These are phyloP conservation scores for Leucosporidium yakuticum DNA, from an alignment of 768 basidiomycete genomes.

Conservation along the genomic window DNA sequence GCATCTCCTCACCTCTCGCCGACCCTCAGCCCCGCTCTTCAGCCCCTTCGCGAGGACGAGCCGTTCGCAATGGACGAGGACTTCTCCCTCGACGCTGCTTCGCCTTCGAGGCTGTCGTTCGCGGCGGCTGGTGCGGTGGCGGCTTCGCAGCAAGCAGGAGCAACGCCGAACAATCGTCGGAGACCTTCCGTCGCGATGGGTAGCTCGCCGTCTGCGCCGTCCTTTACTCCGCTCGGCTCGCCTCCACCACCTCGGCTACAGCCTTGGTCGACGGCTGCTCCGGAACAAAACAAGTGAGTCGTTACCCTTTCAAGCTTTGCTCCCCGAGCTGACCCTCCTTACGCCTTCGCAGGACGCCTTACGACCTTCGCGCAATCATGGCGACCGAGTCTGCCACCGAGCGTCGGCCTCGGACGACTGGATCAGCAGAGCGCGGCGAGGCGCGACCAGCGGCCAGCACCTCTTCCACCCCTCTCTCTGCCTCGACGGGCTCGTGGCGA, in stretches of 20 bases:
- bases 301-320: too few relatives aligned
- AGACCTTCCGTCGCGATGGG: conserved; percentile 1
- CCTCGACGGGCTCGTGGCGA: conserved; percentile 13
- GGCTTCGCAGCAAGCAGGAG: background rate
- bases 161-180: background rate
- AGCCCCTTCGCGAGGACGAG: conserved; percentile 30
- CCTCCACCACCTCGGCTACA: conserved; percentile 26
- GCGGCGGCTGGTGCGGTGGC: background rate
- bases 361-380: conserved; percentile 30
- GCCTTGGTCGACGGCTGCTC: conserved; percentile 16
- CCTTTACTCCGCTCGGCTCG: conserved; percentile 31
- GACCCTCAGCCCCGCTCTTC: conserved; percentile 20
- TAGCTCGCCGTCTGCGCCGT: conserved; percentile 16
- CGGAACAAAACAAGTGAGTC: background rate
- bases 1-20: conserved; percentile 15
- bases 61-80: conserved; percentile 35
- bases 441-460: too few relatives aligned
- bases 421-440: too few relatives aligned
- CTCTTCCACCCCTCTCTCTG: background rate
- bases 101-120: background rate
- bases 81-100: conserved; percentile 24
- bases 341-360: background rate
- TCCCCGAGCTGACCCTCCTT: background rate
- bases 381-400: conserved; percentile 14
- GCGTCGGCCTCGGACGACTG: background rate